These are phyloP conservation scores for Leccinum subrobustum DNA, from an alignment of 1,284 basidiomycete genomes.

Conservation along the genomic window DNA sequence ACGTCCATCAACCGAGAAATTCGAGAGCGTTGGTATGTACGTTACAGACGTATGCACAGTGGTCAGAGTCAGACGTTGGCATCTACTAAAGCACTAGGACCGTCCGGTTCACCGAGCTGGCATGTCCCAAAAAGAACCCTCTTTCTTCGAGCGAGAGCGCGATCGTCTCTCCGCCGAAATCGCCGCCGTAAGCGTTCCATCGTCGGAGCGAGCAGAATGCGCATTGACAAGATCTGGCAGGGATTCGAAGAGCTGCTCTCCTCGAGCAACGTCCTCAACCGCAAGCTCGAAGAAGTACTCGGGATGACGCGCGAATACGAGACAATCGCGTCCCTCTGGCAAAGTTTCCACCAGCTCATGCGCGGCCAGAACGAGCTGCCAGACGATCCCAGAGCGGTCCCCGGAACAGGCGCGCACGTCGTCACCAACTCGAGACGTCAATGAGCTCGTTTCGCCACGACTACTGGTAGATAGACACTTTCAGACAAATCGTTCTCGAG, in stretches of 20 bases:
- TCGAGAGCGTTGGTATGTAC: not conserved
- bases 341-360: constrained; percentile 80
- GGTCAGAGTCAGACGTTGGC: not conserved
- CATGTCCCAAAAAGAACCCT: constrained; percentile 46
- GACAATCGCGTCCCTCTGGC: constrained; percentile 87
- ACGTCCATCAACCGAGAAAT: not conserved
- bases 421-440: constrained; percentile 36
- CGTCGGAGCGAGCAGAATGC: not conserved
- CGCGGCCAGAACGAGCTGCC: constrained; percentile 44
- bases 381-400: constrained; percentile 38
- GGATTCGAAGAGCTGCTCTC: constrained; percentile 88
- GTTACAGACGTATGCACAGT: not conserved
- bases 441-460: constrained; percentile 16
- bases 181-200: constrained; percentile 51
- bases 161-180: constrained; percentile 73
- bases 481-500: constrained; percentile 36
- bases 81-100: not conserved
- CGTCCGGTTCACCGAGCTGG: not conserved
- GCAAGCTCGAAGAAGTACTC: constrained; percentile 89
- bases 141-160: constrained; percentile 78
- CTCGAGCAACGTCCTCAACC: constrained; percentile 86
- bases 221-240: constrained; percentile 42
- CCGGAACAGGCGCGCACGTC: constrained; percentile 69
- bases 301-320: constrained; percentile 93
- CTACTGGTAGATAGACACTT: constrained; percentile 17